Conservation (phyloP, 1,284 basidiomycete species). For the Hemileia vastatrix region DNA sequence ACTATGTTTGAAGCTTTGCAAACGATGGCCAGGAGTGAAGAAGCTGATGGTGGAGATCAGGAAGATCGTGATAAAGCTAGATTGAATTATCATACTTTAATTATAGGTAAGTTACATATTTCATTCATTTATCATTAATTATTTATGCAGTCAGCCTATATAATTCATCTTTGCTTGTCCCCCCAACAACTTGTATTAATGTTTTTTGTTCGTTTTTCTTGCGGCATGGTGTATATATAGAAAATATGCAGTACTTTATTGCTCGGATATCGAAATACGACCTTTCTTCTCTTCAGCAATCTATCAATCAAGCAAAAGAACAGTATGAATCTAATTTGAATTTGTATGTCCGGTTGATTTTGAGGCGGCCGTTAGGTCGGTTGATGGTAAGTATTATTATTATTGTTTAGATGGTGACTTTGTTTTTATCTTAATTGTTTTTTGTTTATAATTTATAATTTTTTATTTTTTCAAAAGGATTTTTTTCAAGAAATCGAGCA, state of each 20-base stretch:
- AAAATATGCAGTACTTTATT: slow-evolving; percentile 92
- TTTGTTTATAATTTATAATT: slow-evolving; percentile 1
- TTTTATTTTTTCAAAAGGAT: slow-evolving; percentile 53
- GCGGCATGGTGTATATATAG: no score
- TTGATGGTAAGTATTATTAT: slow-evolving; percentile 59
- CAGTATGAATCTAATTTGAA: slow-evolving; percentile 79
- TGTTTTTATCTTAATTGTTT: background rate
- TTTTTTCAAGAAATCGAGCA: slow-evolving; percentile 88
- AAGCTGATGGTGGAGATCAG: slow-evolving; percentile 53
- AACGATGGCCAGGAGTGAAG: slow-evolving; percentile 85
- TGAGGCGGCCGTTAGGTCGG: slow-evolving; percentile 74
- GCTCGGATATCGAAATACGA: slow-evolving; percentile 64
- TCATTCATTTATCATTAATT: slow-evolving; percentile 1
- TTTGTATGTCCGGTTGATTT: slow-evolving; percentile 75
- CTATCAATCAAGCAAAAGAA: slow-evolving; percentile 63
- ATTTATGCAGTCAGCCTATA: background rate
- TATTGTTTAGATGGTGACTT: background rate
- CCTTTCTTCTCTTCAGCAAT: slow-evolving; percentile 53
- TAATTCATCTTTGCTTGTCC: background rate
- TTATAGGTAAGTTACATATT: slow-evolving; percentile 63
- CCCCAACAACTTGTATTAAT: background rate
- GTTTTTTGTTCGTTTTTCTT: background rate
- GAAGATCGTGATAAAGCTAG: slow-evolving; percentile 68
- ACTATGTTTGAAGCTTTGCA: slow-evolving; percentile 85
- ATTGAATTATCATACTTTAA: slow-evolving; percentile 87